Base-by-base conservation (phyloP, 805 yeast species). In the Zygoascus biomembranicola region DNA sequence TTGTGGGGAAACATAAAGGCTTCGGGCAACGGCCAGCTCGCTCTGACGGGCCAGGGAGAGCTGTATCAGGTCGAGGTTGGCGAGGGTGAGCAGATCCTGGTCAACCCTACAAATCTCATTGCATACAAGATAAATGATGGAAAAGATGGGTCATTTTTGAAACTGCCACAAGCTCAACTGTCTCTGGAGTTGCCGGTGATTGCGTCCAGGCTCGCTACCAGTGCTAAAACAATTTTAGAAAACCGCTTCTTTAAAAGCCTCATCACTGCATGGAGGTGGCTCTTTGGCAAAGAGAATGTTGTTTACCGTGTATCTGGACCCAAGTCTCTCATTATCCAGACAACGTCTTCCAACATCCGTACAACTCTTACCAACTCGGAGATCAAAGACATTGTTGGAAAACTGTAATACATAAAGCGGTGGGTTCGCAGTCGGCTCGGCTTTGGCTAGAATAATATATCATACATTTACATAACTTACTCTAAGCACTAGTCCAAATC, bases 401-500 rank as follows among this genome's bases (percentile, higher is more conserved):
- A 23, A 23, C 28, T 23, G 28, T 23, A 23, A 23, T 23, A 23
- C 28, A 23, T 23, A 23, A 3, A 23, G n/a, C 28, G 28, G 28
- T 23, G 28, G 28, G n/a, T n/a, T 23, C 28, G 28, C 28, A 3
- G 6, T 23, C 28, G 28, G 28, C 28, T 23, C 28, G 28, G 28
- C 28, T 6, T 23, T 6, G 28, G 28, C 28, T 6, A 23, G 39
- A 35, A 35, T n/a, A 35, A 35, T 5, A 51, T 9, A 19, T 43
- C 26, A 31, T 37, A 8, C 18, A 43, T 18, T 16, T 32, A 53
- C 28, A 4, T 23, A 3, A 23, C 28, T 23, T 23, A 23, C 28
- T 11, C 53, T 59, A 59, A 31, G 59, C 65, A 45, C 55, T 74
- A 19, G 80, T 80, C 87, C 88, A 83, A 47, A 85, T 73, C 50